These are phyloP conservation scores for Blastocrithidia nonstop DNA, from an alignment of 208 protist species.

Conservation along the genomic window DNA sequence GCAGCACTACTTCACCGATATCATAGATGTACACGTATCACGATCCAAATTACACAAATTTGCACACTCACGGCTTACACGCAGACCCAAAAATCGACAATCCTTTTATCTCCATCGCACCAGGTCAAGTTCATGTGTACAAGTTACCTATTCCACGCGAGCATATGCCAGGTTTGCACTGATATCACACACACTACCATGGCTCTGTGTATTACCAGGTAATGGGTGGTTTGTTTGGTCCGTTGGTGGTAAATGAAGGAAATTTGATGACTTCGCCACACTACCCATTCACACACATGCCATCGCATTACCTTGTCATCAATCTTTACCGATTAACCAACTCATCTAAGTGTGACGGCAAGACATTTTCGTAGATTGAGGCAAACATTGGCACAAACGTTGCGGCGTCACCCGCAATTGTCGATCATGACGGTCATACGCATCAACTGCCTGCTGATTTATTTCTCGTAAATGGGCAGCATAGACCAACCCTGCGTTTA, in stretches of 20 bases:
- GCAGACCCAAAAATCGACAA: constrained; percentile 48
- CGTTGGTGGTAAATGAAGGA: constrained; percentile 46
- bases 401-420: constrained; percentile 27
- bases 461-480: constrained; percentile 80
- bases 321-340: constrained; percentile 53
- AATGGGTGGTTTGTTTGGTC: constrained; percentile 72
- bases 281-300: constrained; percentile 19
- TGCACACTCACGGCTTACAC: constrained; percentile 78
- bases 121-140: constrained; percentile 35
- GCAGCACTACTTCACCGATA: constrained; percentile 1
- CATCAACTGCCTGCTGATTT: constrained; percentile 32
- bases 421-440: constrained; percentile 15
- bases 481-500: constrained; percentile 41
- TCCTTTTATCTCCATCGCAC: constrained; percentile 29
- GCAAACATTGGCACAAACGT: constrained; percentile 23
- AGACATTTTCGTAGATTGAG: constrained; percentile 28
- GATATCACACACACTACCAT: constrained; percentile 78
- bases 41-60: constrained; percentile 56
- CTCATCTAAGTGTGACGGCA: constrained; percentile 39
- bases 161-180: constrained; percentile 67
- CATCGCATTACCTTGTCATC: constrained; percentile 34
- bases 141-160: constrained; percentile 43
- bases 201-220: constrained; percentile 52
- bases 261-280: constrained; percentile 17
- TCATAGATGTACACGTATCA: constrained; percentile 40